A percentile compares a stretch with the other conserved stretches of the same genome.
phyloP scores from a whole-genome alignment of 2,329 filamentous ascomycete genomes.

The Leptographium radiaticola region DNA sequence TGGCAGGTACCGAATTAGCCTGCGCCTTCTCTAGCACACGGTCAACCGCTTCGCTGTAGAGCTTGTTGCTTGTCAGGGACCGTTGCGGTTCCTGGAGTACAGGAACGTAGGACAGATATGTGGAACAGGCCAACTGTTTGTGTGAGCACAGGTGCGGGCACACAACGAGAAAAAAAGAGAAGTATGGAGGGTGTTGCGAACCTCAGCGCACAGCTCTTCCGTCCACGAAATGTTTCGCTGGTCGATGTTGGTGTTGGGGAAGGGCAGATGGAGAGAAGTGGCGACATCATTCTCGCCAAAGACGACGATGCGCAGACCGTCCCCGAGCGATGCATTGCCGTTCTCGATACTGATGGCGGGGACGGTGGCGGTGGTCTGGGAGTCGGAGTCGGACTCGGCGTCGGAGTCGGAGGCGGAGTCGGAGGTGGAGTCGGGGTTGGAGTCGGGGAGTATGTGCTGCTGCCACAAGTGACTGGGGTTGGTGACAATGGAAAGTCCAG shows the following conservation, averaged over 20 bases:
- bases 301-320: slow-evolving; percentile 34
- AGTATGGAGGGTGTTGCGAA: slow-evolving; percentile 13
- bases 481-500: slow-evolving; percentile 9
- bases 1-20: slow-evolving; percentile 21
- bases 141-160: neutral
- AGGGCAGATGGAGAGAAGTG: slow-evolving; percentile 14
- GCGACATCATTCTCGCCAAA: slow-evolving; percentile 38
- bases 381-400: no score
- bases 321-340: slow-evolving; percentile 9
- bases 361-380: no score
- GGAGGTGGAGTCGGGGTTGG: neutral
- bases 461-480: slow-evolving; percentile 10
- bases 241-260: slow-evolving; percentile 11
- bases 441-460: slow-evolving; percentile 5
- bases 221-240: slow-evolving; percentile 27
- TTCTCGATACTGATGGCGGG: slow-evolving; percentile 1
- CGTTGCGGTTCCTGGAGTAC: slow-evolving; percentile 4
- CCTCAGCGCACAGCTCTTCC: slow-evolving; percentile 33
- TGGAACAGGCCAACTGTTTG: slow-evolving; percentile 30
- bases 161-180: neutral
- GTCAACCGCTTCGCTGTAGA: slow-evolving; percentile 35
- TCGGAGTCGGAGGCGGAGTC: neutral
- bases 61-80: slow-evolving; percentile 38
- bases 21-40: slow-evolving; percentile 18
- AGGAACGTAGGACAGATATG: slow-evolving; percentile 33